Evolutionary conservation across 306 rosid species (phyloP), one percentile per base, ranked within the genome.

Genomic region (Bauhinia variegata): DNA sequence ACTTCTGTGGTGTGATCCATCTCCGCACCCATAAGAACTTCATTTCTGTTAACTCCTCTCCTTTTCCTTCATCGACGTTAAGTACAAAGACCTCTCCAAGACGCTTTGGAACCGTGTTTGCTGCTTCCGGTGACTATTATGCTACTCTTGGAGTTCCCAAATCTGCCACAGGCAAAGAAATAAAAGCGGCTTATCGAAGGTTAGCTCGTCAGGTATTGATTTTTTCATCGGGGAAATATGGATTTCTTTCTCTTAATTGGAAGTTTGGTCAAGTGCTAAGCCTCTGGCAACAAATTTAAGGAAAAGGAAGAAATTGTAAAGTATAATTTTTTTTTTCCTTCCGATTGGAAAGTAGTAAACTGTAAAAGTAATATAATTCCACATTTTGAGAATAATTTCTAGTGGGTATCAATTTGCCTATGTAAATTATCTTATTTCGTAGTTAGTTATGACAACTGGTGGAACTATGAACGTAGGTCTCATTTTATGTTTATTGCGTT

Each of bases 161-260:
- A 78, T 90, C 96, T 44, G 98, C 98, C 2, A 46, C 80, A 18
- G 43, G 74, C 62, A 92, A 84, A 82, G 96, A 92, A 78, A 92
- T 92, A 70, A 92, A 92, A 75, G 82, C 96, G 11, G 98, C 98
- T 54, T 92, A 92, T 84, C 91, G 98, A 65, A 86, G 71, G 72
- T 83, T 92, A 77, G 96, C 96, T 79, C 96, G 98, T 46, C 96
- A 92, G 98, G 98, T 92, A 89, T 68, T 68, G 66, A 28, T 32
- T 59, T 79, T 79, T 72, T 56, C 37, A 15, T 63, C 38, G 41
- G 16, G 37, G 11, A 12, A 9, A 43, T 50, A 23, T 41, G 16
- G 17, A 0, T 19, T 59, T 57, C 18, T 43, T 31, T 9, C 4
- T 60, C 34, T 61, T 1, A 5, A 23, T 28, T 49, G 12, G 12